Evolutionary conservation across 805 yeast genomes (phyloP).

Genomic region (Yarrowia porcina): DNA sequence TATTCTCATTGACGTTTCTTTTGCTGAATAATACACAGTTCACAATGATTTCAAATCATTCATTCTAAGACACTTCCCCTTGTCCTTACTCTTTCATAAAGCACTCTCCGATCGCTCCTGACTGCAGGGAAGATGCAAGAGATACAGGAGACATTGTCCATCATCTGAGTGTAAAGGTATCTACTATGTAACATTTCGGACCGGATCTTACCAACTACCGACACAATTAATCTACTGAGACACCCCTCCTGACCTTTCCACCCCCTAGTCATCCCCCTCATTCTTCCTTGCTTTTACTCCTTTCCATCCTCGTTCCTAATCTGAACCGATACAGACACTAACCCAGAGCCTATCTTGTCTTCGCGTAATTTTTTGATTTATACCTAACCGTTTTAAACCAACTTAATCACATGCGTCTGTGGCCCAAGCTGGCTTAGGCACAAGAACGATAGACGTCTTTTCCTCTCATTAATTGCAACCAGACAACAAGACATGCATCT

Average conservation of each 20-base stretch:
- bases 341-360: not conserved
- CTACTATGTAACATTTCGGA: too few relatives aligned
- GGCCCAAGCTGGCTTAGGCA: constrained; percentile 15
- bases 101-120: too few relatives aligned
- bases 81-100: too few relatives aligned
- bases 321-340: not conserved
- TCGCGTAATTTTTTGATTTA: not conserved
- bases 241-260: not conserved
- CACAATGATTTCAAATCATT: too few relatives aligned
- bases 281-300: not conserved
- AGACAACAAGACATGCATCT: constrained; percentile 46
- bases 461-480: not conserved
- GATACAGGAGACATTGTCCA: not conserved
- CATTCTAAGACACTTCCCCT: too few relatives aligned
- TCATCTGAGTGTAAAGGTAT: too few relatives aligned
- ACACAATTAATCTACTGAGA: too few relatives aligned
- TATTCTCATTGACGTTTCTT: too few relatives aligned
- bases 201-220: not conserved
- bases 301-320: not conserved
- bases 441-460: not conserved
- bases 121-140: not conserved
- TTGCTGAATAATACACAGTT: too few relatives aligned
- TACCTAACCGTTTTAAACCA: not conserved
- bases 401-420: constrained; percentile 20
- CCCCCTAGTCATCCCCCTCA: not conserved